These are phyloP conservation scores for Hortiboletus campestris DNA, from an alignment of 768 basidiomycete genomes.

Conservation along the genomic window DNA sequence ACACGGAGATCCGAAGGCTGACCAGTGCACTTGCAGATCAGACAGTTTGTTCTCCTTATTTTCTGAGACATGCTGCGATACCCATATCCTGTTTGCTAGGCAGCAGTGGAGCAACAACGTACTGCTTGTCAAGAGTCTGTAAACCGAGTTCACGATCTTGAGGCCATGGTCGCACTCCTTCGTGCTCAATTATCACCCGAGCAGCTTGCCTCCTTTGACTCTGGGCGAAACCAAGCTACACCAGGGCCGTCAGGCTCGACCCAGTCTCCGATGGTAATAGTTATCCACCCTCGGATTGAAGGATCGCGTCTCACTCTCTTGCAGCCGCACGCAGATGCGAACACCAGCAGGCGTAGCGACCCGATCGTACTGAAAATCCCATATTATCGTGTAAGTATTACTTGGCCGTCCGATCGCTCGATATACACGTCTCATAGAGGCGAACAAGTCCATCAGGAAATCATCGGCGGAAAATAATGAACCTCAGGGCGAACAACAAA, in stretches of 20 bases:
- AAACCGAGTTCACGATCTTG: constrained; percentile 18
- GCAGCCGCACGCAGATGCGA: constrained; percentile 9
- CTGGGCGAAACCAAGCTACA: background rate
- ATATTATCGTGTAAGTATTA: constrained; percentile 16
- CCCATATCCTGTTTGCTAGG: constrained; percentile 8
- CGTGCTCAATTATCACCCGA: constrained; percentile 18
- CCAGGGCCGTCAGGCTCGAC: background rate
- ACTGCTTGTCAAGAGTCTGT: constrained; percentile 8
- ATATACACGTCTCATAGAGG: background rate
- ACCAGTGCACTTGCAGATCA: constrained; percentile 20
- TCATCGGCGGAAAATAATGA: background rate
- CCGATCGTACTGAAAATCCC: constrained; percentile 24
- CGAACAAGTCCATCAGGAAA: constrained; percentile 11
- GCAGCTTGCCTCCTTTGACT: constrained; percentile 18
- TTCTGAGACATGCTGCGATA: background rate
- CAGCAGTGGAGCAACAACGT: constrained; percentile 12
- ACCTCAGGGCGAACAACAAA: constrained; percentile 3
- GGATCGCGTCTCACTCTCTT: constrained; percentile 3
- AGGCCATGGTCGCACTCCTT: constrained; percentile 15
- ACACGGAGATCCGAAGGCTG: constrained; percentile 13
- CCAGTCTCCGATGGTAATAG: constrained; percentile 12
- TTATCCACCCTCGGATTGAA: background rate
- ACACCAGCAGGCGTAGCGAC: constrained; percentile 17
- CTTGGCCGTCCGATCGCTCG: background rate
- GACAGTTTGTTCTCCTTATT: constrained; percentile 16